phyloP scores from a whole-genome alignment of 148 eudicot species.

The Rhododendron mucronatum region DNA sequence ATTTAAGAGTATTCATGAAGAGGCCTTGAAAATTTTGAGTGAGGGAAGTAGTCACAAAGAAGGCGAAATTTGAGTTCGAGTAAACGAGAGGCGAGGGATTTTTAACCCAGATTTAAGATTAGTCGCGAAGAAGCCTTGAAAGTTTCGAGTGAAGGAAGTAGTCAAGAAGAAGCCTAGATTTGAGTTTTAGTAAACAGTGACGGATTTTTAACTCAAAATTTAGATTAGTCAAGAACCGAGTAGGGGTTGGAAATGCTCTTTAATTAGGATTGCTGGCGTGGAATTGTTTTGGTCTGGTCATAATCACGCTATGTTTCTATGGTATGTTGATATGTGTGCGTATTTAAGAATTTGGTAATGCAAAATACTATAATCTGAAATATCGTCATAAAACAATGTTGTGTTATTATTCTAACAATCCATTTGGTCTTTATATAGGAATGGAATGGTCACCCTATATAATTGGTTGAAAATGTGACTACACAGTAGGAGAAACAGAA shows the following conservation, averaged over 20 bases:
- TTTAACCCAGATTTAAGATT: background rate
- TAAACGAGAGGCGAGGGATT: background rate
- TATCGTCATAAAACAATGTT: background rate
- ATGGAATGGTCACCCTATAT: background rate
- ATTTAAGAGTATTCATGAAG: background rate
- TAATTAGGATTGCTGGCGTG: background rate
- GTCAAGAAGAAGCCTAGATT: background rate
- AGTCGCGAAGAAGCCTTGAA: background rate
- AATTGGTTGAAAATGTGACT: slow-evolving; percentile 3
- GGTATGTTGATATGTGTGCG: background rate
- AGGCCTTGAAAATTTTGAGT: background rate
- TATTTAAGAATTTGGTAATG: background rate
- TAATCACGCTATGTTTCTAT: background rate
- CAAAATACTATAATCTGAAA: background rate
- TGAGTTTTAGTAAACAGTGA: background rate
- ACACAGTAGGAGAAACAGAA: slow-evolving; percentile 29
- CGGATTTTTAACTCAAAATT: background rate
- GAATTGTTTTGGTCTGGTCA: background rate
- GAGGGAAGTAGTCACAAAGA: background rate
- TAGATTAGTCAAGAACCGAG: background rate
- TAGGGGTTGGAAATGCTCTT: background rate
- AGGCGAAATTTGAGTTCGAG: background rate
- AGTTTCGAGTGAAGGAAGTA: background rate
- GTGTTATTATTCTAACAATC: background rate
- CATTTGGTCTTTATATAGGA: background rate